phyloP scores from a whole-genome alignment of 352 stramenopile species.

The Globisporangium heterothallicum region DNA sequence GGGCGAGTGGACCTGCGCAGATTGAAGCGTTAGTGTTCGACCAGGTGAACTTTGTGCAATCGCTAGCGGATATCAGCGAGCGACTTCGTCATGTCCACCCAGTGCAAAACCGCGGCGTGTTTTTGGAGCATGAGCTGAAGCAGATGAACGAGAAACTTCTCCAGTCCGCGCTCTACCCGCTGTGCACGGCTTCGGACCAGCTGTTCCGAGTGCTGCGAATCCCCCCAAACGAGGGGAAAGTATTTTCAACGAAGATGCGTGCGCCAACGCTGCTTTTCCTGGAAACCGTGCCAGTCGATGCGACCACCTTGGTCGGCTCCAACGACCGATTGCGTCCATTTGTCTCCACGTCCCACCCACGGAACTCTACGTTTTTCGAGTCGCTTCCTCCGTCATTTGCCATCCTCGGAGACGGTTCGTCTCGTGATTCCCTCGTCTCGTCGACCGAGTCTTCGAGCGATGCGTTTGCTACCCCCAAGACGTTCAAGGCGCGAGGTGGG shows the following conservation, averaged over 20 bases:
- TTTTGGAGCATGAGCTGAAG: conserved; percentile 42
- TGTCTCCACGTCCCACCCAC: conserved; percentile 38
- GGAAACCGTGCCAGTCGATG: conserved; percentile 60
- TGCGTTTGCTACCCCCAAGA: conserved; percentile 14
- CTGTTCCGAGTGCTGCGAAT: conserved; percentile 71
- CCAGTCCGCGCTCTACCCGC: conserved; percentile 59
- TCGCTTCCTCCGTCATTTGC: conserved; percentile 12
- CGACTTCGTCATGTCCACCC: conserved; percentile 60
- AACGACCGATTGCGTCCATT: conserved; percentile 47
- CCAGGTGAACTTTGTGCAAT: conserved; percentile 74
- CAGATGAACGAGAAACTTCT: conserved; percentile 49
- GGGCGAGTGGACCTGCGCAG: conserved; percentile 10
- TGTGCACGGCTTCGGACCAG: conserved; percentile 67
- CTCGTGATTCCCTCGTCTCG: conserved; percentile 26
- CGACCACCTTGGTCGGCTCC: conserved; percentile 20
- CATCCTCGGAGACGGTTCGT: conserved; percentile 5
- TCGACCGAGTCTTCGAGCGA: conserved; percentile 21
- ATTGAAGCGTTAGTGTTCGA: conserved; percentile 65
- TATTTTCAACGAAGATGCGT: conserved; percentile 84
- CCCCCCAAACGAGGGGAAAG: conserved; percentile 67
- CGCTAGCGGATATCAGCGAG: conserved; percentile 63
- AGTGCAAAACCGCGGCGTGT: conserved; percentile 38
- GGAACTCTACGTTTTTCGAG: conserved; percentile 66
- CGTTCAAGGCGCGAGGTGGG: background rate
- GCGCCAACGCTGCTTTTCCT: conserved; percentile 75